Base-by-base conservation (phyloP, 805 yeast genomes). In the Candida hungchunana region DNA sequence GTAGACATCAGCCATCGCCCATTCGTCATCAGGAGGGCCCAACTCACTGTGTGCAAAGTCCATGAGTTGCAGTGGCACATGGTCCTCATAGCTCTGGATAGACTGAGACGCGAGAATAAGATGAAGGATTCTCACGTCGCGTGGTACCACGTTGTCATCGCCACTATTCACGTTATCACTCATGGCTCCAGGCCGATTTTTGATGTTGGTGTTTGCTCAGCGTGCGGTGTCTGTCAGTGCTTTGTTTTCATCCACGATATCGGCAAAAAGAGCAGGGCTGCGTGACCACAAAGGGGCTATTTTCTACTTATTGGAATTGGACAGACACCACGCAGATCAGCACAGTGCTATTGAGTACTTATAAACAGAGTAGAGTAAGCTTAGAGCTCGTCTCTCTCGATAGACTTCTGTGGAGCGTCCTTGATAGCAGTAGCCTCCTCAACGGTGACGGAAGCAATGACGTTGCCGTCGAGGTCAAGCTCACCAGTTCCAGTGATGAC, bases 31-130 rank as follows among this genome's bases (percentile, higher is more conserved):
- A n/a, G n/a, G n/a, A n/a, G n/a, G n/a, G n/a, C n/a, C n/a, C n/a
- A n/a, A 63, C 68, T 46, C 47, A 63, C 80, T 62, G 61, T 85
- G 82, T 11, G 98, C 97, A 66, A 93, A 93, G 58, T 93, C 98
- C 95, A 94, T 87, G 39, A 93, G 68, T 58, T 93, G 97, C 17
- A 94, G 60, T 1, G 97, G 96, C 4, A 93, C 97, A 39, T 88
- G 95, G 55, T 93, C 97, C 58, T 93, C 96, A 61, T 90, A 93
- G 41, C 82, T 77, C 39, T 82, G 85, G 18, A 93, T 84, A 2
- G 95, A 89, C 63, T 90, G 95, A 0, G 97, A 83, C 12, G 97
- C 97, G 52, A 93, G 75, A 22, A 93, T 82, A 57, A 93, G 66
- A 57, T 90, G 97, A 31, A 93, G 65, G 42, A 94, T 71, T 41